Conservation (phyloP, 148 eudicot genomes). For the Rhododendron kiyosumense region DNA sequence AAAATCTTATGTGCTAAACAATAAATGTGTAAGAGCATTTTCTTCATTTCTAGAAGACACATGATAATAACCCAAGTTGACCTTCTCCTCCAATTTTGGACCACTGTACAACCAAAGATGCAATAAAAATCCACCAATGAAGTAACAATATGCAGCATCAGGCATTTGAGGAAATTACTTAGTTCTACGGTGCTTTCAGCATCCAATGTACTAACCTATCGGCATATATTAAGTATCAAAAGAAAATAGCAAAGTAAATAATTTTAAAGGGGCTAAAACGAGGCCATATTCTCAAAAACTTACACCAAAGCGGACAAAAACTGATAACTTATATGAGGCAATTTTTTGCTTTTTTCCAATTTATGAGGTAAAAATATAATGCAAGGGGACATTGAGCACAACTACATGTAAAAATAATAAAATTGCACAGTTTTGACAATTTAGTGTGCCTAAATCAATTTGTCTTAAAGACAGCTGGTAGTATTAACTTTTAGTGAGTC, state of each 20-base stretch:
- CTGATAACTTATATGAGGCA: background rate
- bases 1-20: background rate
- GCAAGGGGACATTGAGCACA: background rate
- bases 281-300: background rate
- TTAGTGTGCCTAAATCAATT: background rate
- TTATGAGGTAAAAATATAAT: background rate
- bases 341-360: background rate
- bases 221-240: background rate
- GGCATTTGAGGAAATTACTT: background rate
- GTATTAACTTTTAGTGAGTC: background rate
- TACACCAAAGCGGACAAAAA: background rate
- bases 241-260: background rate
- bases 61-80: background rate
- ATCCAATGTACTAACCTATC: background rate
- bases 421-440: background rate
- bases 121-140: background rate
- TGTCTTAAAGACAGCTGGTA: background rate
- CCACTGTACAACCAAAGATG: conserved; percentile 1
- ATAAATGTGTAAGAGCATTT: background rate
- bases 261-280: background rate
- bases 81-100: background rate
- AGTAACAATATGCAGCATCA: background rate
- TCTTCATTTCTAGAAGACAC: background rate
- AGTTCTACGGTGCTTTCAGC: background rate
- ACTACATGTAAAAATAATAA: background rate